Conservation (phyloP, 2,329 filamentous ascomycete species). For the Uncinocarpus reesii region DNA sequence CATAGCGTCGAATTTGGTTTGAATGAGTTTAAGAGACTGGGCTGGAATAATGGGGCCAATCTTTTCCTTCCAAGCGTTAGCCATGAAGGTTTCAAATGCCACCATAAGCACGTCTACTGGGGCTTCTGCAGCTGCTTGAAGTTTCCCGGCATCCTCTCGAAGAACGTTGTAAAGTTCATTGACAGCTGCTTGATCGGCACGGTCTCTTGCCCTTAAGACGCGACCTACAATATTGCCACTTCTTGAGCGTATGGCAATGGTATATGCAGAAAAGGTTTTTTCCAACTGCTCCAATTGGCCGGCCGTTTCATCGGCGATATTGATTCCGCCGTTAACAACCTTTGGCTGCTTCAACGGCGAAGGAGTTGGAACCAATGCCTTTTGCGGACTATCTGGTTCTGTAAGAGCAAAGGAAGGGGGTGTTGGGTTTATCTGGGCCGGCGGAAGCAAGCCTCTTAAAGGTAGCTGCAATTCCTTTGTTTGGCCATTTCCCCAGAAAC, state of each 20-base stretch:
- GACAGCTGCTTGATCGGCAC: constrained; percentile 65
- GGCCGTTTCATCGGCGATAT: constrained; percentile 42
- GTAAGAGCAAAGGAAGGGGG: constrained; percentile 37
- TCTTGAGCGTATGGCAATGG: constrained; percentile 68
- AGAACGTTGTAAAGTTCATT: constrained; percentile 86
- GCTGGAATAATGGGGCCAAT: constrained; percentile 75
- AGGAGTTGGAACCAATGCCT: constrained; percentile 13
- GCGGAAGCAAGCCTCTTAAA: constrained; percentile 27
- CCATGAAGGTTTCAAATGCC: constrained; percentile 86
- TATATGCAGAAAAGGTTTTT: constrained; percentile 73
- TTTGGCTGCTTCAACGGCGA: constrained; percentile 22
- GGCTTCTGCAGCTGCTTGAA: constrained; percentile 63
- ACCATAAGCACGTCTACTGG: constrained; percentile 77
- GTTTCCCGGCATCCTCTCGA: constrained; percentile 69
- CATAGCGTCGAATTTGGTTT: constrained; percentile 40
- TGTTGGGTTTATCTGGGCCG: constrained; percentile 32
- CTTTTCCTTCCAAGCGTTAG: constrained; percentile 75
- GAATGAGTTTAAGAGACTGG: constrained; percentile 62
- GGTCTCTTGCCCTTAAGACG: constrained; percentile 57
- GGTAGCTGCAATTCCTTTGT: constrained; percentile 27
- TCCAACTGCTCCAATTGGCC: constrained; percentile 66
- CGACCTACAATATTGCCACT: constrained; percentile 80
- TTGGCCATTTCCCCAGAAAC: constrained; percentile 55
- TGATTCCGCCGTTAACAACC: constrained; percentile 46
- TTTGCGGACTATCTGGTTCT: constrained; percentile 20